Evolutionary conservation across 140 eudicot genomes (phyloP), one percentile per base, ranked within the genome.

Genomic region (Ambrosia hybrid): DNA sequence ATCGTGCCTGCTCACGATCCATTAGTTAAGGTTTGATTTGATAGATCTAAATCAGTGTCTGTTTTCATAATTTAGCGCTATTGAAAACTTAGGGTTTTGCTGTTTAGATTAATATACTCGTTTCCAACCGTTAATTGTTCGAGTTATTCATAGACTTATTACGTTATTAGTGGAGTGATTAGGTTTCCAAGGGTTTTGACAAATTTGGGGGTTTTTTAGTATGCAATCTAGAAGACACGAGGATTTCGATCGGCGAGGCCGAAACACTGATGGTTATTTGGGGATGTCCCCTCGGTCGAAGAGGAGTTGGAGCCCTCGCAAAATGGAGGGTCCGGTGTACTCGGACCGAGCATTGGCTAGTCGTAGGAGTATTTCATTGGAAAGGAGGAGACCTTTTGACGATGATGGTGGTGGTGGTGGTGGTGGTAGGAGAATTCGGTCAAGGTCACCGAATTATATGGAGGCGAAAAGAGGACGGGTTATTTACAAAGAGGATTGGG

Each of bases 201-300:
- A 45, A 8, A 70, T 70, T 64, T 70, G 74, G 77, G 77, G 69
- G 16, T 70, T 72, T 66, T 37, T 30, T n/a, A 53, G 30, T 61
- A 85, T 85, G 87, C 80, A 80, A 76, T 76, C 77, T 68, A 74
- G 80, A 67, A 76, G 87, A 70, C 78, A 69, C 41, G 76, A 82
- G 45, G 75, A 72, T 70, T 73, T 48, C n/a, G 41, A 51, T 12
- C 74, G 80, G 51, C 69, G 58, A 39, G 76, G 78, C 36, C 72
- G 55, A 21, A 30, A 30, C 34, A 30, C 34, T 30, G 80, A 76
- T 17, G 26, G 57, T 12, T 82, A 72, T 70, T n/a, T 73, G 21
- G 46, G 52, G 76, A 37, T 69, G 65, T 83, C 84, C 9, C 82
- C 87, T 39, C 79, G 38, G 13, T 59, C 76, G 6, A 58, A 70